Base-by-base conservation (phyloP, 176 grass and related monocot species). In the Eleusine indica region DNA sequence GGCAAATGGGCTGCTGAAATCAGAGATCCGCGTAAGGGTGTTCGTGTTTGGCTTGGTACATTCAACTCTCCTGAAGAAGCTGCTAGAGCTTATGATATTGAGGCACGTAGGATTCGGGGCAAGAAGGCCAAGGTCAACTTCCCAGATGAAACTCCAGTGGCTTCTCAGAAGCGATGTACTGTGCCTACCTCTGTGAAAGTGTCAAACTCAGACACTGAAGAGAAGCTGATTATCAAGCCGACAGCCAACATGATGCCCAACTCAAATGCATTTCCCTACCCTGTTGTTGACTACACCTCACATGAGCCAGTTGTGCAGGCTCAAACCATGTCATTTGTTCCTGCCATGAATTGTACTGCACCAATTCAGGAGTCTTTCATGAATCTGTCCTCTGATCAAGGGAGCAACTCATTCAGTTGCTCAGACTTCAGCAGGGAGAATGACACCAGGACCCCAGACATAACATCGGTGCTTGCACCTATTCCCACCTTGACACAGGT, bases 1-100 rank as follows among this genome's bases (percentile, higher is more conserved):
- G 96, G 96, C 73, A 99, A 99, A 85, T 99, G 96, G 96, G 96
- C 93, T 63, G 96, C 96, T 88, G 96, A 99, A 87, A 99, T 99
- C 60, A 89, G 96, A 85, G 96, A 99, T 80, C 96, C 96, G 37
- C 81, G 87, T 48, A 99, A 99, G 69, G 96, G 96, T 57, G 87
- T 96, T 16, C 91, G 96, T 5, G 93, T 99, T 32, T 99, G 96
- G 96, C 93, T 99, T 19, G 96, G 96, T 56, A 99, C 96, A 43
- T 99, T 54, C 88, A 94, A 94, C 88, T 92, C 93, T 22, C 85
- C 96, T 6, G 93, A 99, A 79, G 96, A 99, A 94, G 96, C 96
- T 71, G 96, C 96, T 32, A 87, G 89, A 83, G 96, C 96, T 54
- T 99, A 99, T 68, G 96, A 99, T 16, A 81, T 68, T 17, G 96